Evolutionary conservation across 805 yeast species (phyloP).

Genomic region (Candida vartiovaarae): DNA sequence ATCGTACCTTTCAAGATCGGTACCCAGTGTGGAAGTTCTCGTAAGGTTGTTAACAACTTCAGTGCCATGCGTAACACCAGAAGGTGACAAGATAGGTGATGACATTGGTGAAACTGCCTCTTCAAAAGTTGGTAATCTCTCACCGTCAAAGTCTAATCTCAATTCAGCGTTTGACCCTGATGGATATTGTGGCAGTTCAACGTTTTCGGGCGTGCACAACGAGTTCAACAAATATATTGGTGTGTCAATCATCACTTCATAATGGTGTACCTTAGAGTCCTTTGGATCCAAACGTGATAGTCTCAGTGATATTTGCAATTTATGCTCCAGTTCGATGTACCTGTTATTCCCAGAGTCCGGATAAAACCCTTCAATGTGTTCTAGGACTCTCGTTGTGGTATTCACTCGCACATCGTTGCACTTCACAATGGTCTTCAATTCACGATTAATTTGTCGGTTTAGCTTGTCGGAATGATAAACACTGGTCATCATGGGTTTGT

Average conservation of each 20-base stretch:
- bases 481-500: conserved; percentile 4
- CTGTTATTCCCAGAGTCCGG: conserved; percentile 58
- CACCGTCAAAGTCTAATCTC: conserved; percentile 5
- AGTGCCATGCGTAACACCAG: conserved; percentile 7
- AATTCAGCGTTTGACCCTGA: conserved; percentile 4
- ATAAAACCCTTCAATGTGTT: conserved; percentile 13
- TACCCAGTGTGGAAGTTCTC: conserved; percentile 16
- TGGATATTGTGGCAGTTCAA: conserved; percentile 32
- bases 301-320: conserved; percentile 64
- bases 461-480: conserved; percentile 6
- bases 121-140: conserved; percentile 53
- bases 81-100: conserved; percentile 18
- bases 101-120: conserved; percentile 49
- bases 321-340: conserved; percentile 56
- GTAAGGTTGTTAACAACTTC: conserved; percentile 16
- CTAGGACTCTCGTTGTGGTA: conserved; percentile 7
- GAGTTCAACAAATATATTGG: conserved; percentile 53
- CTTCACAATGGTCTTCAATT: conserved; percentile 3
- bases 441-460: conserved; percentile 1
- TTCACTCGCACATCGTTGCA: conserved; percentile 10
- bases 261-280: conserved; percentile 52
- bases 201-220: conserved; percentile 30
- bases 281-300: conserved; percentile 54
- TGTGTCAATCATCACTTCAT: conserved; percentile 75
- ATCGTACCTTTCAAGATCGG: not conserved